Evolutionary conservation across 257 asterid species (phyloP).

Genomic region (Gentiana macrophylla): DNA sequence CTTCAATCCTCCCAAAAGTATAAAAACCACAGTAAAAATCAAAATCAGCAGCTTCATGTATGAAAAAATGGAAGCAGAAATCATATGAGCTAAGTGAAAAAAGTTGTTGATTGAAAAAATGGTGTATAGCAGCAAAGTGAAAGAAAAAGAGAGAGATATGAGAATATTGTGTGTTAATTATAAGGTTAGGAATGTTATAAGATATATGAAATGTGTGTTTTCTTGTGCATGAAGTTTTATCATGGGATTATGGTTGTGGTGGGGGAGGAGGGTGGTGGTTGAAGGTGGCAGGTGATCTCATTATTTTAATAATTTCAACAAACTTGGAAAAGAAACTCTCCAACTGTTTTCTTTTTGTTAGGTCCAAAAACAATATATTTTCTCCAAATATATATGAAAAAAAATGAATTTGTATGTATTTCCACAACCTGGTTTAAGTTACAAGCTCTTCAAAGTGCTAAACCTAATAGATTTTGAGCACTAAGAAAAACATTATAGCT

Average conservation of each 20-base stretch:
- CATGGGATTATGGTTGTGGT: conserved; percentile 27
- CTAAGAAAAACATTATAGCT: neutral
- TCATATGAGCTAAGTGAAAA: neutral
- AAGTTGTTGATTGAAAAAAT: conserved; percentile 4
- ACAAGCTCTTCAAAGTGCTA: conserved; percentile 6
- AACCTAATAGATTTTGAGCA: conserved; percentile 1
- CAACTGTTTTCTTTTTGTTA: conserved; percentile 23
- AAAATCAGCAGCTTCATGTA: conserved; percentile 1
- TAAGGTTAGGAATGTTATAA: conserved; percentile 1
- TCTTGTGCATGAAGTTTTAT: conserved; percentile 10
- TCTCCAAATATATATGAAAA: conserved; percentile 6
- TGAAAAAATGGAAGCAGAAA: neutral
- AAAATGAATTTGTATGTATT: conserved; percentile 2
- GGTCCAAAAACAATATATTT: neutral
- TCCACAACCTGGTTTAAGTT: neutral
- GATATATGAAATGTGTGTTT: neutral
- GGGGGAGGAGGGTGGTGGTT: conserved; percentile 55
- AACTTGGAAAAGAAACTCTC: conserved; percentile 11
- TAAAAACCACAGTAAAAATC: conserved; percentile 8
- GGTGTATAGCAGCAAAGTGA: conserved; percentile 3
- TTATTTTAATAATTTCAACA: conserved; percentile 31
- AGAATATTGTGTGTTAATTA: neutral
- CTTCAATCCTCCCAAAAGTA: conserved; percentile 13
- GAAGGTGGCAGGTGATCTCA: conserved; percentile 66
- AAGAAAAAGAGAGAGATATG: neutral